phyloP scores from a whole-genome alignment of 345 rosid species.

The Aethionema arabicum region DNA sequence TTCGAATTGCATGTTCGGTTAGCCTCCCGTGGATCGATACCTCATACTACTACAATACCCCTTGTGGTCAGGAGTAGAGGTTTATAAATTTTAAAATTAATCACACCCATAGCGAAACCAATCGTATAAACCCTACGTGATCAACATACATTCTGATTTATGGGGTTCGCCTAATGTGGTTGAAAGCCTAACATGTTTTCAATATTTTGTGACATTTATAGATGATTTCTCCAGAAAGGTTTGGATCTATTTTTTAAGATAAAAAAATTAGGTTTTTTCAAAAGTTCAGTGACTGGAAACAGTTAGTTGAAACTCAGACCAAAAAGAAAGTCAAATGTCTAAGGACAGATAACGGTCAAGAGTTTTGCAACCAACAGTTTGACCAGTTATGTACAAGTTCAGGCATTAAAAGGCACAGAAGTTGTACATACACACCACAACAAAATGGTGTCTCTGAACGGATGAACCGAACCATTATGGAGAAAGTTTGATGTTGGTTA shows the following conservation, averaged over 20 bases:
- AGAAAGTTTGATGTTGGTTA: neutral
- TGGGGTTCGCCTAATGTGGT: neutral
- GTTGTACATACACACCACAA: neutral
- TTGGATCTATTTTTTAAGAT: neutral
- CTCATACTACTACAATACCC: too few species aligned
- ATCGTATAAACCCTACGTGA: too few species aligned
- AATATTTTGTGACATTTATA: neutral
- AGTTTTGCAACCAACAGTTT: neutral
- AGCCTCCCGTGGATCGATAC: too few species aligned
- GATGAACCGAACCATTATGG: neutral
- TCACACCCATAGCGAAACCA: too few species aligned
- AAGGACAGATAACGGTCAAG: neutral
- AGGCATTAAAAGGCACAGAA: neutral
- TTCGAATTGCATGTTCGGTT: too few species aligned
- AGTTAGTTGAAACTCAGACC: neutral
- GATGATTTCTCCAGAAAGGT: neutral
- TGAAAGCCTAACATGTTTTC: neutral
- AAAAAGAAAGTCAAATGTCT: neutral
- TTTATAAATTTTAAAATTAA: too few species aligned
- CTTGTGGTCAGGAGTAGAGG: too few species aligned
- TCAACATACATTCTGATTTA: neutral
- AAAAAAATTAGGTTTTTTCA: too few species aligned
- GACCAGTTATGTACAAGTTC: neutral
- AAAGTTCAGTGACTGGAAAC: neutral
- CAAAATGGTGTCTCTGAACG: neutral